A percentile compares a stretch with the other conserved stretches of the same genome.
Conservation (phyloP, 2,329 filamentous ascomycete species). For the Seiridium unicorne region DNA sequence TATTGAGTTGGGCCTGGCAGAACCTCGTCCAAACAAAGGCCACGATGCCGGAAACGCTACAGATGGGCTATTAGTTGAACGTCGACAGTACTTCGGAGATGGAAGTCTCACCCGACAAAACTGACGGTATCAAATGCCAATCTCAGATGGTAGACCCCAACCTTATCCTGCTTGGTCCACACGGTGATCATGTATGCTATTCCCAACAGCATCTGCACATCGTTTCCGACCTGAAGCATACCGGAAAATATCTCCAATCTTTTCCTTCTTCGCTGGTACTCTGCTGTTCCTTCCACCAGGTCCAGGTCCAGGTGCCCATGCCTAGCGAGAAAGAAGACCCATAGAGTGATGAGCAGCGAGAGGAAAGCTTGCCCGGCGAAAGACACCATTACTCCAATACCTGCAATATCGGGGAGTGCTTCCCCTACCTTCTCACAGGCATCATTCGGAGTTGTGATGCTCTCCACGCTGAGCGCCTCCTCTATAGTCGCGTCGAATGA, state of each 20-base stretch:
- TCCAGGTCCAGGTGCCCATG: slow-evolving; percentile 12
- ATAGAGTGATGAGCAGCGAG: slow-evolving; percentile 11
- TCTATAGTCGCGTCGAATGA: neutral
- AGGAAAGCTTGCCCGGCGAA: slow-evolving; percentile 14
- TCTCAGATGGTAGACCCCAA: slow-evolving; percentile 13
- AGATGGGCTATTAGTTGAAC: neutral
- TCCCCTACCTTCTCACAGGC: slow-evolving; percentile 11
- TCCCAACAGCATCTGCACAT: slow-evolving; percentile 14
- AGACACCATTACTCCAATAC: slow-evolving; percentile 13
- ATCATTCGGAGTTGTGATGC: neutral
- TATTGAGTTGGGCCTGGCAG: slow-evolving; percentile 9
- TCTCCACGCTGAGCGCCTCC: neutral
- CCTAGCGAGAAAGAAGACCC: slow-evolving; percentile 13
- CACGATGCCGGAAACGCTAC: slow-evolving; percentile 11
- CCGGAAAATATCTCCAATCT: slow-evolving; percentile 12
- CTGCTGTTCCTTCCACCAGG: slow-evolving; percentile 7
- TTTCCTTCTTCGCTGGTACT: slow-evolving; percentile 6
- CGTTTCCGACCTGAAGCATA: slow-evolving; percentile 14
- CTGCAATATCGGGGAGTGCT: slow-evolving; percentile 12
- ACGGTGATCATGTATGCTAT: slow-evolving; percentile 15
- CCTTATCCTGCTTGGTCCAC: slow-evolving; percentile 11
- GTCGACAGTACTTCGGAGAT: neutral
- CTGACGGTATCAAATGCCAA: slow-evolving; percentile 16
- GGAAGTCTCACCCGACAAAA: slow-evolving; percentile 12
- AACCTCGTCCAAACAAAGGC: slow-evolving; percentile 10